Evolutionary conservation across 2,329 filamentous ascomycete species (phyloP).

Genomic region (Sphaerostilbella broomeana): DNA sequence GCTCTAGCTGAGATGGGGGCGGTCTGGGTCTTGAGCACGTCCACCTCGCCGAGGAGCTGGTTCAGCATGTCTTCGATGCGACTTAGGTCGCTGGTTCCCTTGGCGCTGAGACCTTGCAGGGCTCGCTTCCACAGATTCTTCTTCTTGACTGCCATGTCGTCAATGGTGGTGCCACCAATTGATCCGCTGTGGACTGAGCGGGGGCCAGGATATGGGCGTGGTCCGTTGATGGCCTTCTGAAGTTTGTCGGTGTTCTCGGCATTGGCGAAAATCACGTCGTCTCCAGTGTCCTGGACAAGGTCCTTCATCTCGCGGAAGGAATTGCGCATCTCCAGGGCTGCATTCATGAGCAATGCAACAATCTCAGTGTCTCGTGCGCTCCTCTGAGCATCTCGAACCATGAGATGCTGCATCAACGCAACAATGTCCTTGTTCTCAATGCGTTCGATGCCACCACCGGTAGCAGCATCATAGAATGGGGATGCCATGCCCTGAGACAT

Average conservation of each 20-base stretch:
- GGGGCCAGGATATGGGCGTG: slow-evolving; percentile 71
- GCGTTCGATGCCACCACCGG: slow-evolving; percentile 77
- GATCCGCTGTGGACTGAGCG: slow-evolving; percentile 54
- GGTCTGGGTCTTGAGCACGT: slow-evolving; percentile 64
- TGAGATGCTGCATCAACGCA: slow-evolving; percentile 95
- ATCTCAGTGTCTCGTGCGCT: slow-evolving; percentile 97
- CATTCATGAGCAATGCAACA: slow-evolving; percentile 84
- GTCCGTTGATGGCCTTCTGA: slow-evolving; percentile 75
- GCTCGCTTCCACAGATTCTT: slow-evolving; percentile 91
- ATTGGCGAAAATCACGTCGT: slow-evolving; percentile 79
- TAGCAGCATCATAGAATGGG: slow-evolving; percentile 84
- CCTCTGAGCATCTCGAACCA: slow-evolving; percentile 91
- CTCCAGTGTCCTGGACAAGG: slow-evolving; percentile 75
- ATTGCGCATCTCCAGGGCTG: slow-evolving; percentile 92
- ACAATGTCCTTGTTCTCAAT: slow-evolving; percentile 97
- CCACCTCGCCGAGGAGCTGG: slow-evolving; percentile 86
- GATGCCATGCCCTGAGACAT: slow-evolving; percentile 89
- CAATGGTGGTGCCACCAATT: slow-evolving; percentile 44
- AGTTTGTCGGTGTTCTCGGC: slow-evolving; percentile 86
- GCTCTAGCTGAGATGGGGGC: slow-evolving; percentile 27
- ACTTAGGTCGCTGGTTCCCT: slow-evolving; percentile 78
- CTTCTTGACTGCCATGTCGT: slow-evolving; percentile 65
- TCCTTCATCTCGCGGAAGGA: slow-evolving; percentile 94
- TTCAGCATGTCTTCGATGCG: slow-evolving; percentile 90
- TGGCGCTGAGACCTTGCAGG: slow-evolving; percentile 82